Percentiles rank a stretch among this genome's conserved stretches.
Evolutionary conservation across 768 basidiomycete species (phyloP).

Genomic region (Auriculariales sp.): DNA sequence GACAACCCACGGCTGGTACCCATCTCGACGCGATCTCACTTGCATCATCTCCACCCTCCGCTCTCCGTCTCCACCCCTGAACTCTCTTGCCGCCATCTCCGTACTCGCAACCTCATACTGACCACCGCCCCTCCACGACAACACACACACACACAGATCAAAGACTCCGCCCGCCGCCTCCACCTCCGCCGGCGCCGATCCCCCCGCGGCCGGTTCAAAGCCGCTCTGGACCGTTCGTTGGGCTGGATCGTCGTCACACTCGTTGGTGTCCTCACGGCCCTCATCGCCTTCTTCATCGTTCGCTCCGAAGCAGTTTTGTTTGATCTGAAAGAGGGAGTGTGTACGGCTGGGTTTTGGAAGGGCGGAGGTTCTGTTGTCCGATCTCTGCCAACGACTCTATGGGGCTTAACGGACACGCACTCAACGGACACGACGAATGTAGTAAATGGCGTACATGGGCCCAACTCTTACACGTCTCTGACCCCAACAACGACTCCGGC

Average conservation of each 20-base stretch:
- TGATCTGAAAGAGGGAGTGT: slow-evolving; percentile 87
- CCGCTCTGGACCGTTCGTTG: slow-evolving; percentile 58
- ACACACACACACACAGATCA: slow-evolving; percentile 33
- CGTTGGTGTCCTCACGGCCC: slow-evolving; percentile 73
- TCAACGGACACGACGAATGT: slow-evolving; percentile 30
- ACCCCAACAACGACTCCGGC: slow-evolving; percentile 15
- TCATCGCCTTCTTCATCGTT: slow-evolving; percentile 77
- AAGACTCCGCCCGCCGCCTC: slow-evolving; percentile 74
- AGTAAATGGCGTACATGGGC: slow-evolving; percentile 67
- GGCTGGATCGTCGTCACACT: slow-evolving; percentile 86
- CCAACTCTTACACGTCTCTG: slow-evolving; percentile 28
- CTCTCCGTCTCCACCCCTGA: not conserved
- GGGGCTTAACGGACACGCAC: slow-evolving; percentile 1
- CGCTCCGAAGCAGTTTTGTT: slow-evolving; percentile 81
- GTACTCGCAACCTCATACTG: not conserved
- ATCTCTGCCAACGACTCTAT: not conserved
- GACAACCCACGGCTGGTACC: no score
- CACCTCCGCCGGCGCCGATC: slow-evolving; percentile 59
- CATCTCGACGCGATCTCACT: not conserved
- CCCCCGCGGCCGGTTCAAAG: slow-evolving; percentile 44
- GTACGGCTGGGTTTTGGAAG: slow-evolving; percentile 50
- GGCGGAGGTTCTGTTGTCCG: slow-evolving; percentile 74
- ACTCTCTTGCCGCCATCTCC: not conserved
- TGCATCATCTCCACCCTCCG: not conserved
- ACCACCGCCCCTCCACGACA: not conserved